A percentile compares a stretch with the other conserved stretches of the same genome.
Evolutionary conservation across 768 basidiomycete species (phyloP).

Genomic region (Russula olivacea): DNA sequence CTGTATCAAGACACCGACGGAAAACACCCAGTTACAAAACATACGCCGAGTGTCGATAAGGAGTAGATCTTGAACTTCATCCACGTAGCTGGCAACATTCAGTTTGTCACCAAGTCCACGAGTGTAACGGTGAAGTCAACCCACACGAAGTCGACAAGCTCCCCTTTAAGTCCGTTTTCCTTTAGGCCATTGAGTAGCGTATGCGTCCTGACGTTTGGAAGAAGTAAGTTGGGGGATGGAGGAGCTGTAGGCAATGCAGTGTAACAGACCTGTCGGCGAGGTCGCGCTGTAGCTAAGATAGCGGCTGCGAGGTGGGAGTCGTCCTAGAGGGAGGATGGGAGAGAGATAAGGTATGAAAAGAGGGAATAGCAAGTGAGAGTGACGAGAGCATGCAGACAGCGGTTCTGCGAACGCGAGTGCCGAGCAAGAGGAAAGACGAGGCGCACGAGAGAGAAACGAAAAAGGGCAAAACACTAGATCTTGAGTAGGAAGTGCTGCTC

Average conservation of each 20-base stretch:
- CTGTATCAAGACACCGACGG: neutral
- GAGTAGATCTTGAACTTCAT: conserved; percentile 69
- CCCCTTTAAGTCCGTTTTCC: conserved; percentile 33
- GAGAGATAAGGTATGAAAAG: too few relatives aligned
- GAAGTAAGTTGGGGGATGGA: neutral
- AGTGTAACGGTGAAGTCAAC: conserved; percentile 19
- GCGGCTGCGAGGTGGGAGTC: too few relatives aligned
- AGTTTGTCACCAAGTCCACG: neutral
- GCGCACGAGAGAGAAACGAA: too few relatives aligned
- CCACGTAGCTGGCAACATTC: conserved; percentile 48
- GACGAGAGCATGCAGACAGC: too few relatives aligned
- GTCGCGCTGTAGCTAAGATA: too few relatives aligned
- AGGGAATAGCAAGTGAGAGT: too few relatives aligned
- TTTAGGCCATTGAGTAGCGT: conserved; percentile 38
- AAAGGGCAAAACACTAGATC: too few relatives aligned
- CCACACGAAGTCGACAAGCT: conserved; percentile 51
- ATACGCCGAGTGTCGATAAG: conserved; percentile 57
- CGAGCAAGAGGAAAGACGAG: too few relatives aligned
- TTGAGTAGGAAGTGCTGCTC: too few relatives aligned
- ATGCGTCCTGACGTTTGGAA: conserved; percentile 41
- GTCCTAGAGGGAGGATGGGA: too few relatives aligned
- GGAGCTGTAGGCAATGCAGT: neutral
- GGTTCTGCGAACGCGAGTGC: too few relatives aligned
- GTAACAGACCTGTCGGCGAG: conserved; percentile 49
- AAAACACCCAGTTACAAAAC: conserved; percentile 19